phyloP scores from a whole-genome alignment of 2,329 filamentous ascomycete genomes.

The Fonsecaea monophora region DNA sequence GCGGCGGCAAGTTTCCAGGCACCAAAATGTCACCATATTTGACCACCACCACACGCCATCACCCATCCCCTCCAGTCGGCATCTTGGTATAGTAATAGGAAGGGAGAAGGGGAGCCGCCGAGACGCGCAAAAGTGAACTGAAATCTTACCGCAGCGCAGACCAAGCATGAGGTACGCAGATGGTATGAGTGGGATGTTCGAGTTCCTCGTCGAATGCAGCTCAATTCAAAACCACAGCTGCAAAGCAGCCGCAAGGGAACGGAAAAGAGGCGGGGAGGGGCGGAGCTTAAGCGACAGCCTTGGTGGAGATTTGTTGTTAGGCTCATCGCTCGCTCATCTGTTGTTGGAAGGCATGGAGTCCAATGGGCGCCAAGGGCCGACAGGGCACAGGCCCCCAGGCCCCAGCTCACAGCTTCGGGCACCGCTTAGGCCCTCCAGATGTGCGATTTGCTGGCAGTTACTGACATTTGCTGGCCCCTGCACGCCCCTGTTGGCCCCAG shows the following conservation, averaged over 20 bases:
- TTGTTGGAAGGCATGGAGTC: background rate
- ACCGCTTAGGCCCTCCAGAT: conserved; percentile 9
- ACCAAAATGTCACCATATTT: background rate
- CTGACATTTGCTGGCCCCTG: too few relatives aligned
- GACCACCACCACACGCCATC: conserved; percentile 3
- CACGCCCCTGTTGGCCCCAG: conserved; percentile 5
- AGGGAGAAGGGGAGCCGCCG: background rate
- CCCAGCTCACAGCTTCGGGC: background rate
- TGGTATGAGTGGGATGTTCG: background rate
- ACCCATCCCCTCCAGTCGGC: background rate
- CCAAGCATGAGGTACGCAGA: background rate
- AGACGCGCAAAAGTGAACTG: background rate
- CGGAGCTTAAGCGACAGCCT: conserved; percentile 12
- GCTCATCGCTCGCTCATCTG: background rate
- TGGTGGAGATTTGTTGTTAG: conserved; percentile 15
- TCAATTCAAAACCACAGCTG: background rate
- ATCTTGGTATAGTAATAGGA: background rate
- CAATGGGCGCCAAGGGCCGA: background rate
- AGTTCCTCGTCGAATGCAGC: background rate
- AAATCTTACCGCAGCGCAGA: background rate
- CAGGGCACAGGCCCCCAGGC: background rate
- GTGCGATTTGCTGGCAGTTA: background rate
- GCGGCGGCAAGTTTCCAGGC: too few relatives aligned
- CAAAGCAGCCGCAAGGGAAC: background rate
- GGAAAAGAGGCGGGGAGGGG: background rate